These are phyloP conservation scores for Aspergillus kassunensis DNA, from an alignment of 495 filamentous ascomycete species.

Conservation along the genomic window DNA sequence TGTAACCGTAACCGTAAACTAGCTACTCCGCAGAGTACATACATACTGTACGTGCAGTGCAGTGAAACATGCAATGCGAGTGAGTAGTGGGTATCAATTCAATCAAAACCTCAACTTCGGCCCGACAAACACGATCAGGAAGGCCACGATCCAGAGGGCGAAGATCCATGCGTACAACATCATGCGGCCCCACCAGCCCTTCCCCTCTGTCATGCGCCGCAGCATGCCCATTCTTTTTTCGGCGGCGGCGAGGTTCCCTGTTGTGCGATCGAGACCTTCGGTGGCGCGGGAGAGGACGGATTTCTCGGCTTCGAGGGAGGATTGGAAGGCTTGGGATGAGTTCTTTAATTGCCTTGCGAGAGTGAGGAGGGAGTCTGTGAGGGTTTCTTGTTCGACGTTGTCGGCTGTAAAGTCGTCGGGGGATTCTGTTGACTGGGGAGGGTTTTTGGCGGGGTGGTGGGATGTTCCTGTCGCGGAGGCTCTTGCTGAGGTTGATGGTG, in stretches of 20 bases:
- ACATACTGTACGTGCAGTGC: too few species aligned
- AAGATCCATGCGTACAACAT: slow-evolving; percentile 80
- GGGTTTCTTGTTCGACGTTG: slow-evolving; percentile 75
- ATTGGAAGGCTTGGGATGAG: slow-evolving; percentile 64
- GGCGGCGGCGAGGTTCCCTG: slow-evolving; percentile 68
- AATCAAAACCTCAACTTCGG: slow-evolving; percentile 80
- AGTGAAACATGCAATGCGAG: too few species aligned
- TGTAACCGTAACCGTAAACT: too few species aligned
- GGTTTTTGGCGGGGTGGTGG: slow-evolving; percentile 15
- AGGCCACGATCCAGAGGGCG: slow-evolving; percentile 67
- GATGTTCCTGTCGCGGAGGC: slow-evolving; percentile 24
- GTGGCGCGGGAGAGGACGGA: slow-evolving; percentile 64
- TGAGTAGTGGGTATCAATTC: too few species aligned
- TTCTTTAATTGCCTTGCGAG: slow-evolving; percentile 77
- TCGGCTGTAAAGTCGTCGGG: slow-evolving; percentile 71
- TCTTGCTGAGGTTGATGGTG: slow-evolving; percentile 22
- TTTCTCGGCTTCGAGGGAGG: slow-evolving; percentile 67
- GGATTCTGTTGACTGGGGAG: slow-evolving; percentile 55
- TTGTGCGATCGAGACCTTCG: slow-evolving; percentile 71
- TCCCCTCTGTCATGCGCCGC: slow-evolving; percentile 72
- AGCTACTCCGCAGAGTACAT: too few species aligned
- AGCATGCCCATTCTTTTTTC: slow-evolving; percentile 69
- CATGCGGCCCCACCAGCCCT: slow-evolving; percentile 82
- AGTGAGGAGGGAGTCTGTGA: slow-evolving; percentile 72
- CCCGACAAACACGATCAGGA: slow-evolving; percentile 72